Base-by-base conservation (phyloP, 768 basidiomycete species). In the Tricholoma flavovirens region DNA sequence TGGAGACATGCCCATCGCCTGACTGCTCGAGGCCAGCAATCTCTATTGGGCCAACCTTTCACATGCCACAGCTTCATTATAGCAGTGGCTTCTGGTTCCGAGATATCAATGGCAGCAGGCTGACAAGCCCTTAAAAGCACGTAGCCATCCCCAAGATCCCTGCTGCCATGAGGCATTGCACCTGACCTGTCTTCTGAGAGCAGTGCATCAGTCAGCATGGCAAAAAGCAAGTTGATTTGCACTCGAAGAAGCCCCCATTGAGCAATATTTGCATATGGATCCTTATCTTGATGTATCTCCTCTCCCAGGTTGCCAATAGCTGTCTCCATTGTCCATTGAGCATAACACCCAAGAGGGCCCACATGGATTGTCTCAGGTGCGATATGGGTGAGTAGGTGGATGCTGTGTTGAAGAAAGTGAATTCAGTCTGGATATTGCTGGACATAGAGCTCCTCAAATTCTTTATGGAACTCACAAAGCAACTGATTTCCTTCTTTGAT, bases 1-100 rank as follows among this genome's bases (percentile, higher is more conserved):
- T 51, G 63, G 0, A 76, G 45, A 3, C 73, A 64, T 12, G 72
- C 70, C 74, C 75, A 75, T 17, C 61, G 51, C 4, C 8, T 43
- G 5, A 43, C 17, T 21, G 42, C 19, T 3, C 8, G 7, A 21
- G 42, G 19, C 42, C 42, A 43, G 9, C 14, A 3, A 15, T 40
- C 36, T 10, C 62, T 11, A 22, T 21, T 38, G 14, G 48, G 32
- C 49, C 53, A 36, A 5, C 36, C 29, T 6, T 43, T 38, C 7
- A 8, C 42, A 43, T 43, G 19, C 38, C 38, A 40, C 2, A 43
- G 19, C 21, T 3, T 19, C 19, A 43, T 43, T 5, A 43, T 21
- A 43, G 19, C 17, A 19, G 42, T 6, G 7, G 19, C 42, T 21
- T 43, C 19, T 21, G 8, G 42, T 3, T 21, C 42, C 3, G 42